Base-by-base conservation (phyloP, 129 eudicot species). In the Chrysanthemum makinoi region DNA sequence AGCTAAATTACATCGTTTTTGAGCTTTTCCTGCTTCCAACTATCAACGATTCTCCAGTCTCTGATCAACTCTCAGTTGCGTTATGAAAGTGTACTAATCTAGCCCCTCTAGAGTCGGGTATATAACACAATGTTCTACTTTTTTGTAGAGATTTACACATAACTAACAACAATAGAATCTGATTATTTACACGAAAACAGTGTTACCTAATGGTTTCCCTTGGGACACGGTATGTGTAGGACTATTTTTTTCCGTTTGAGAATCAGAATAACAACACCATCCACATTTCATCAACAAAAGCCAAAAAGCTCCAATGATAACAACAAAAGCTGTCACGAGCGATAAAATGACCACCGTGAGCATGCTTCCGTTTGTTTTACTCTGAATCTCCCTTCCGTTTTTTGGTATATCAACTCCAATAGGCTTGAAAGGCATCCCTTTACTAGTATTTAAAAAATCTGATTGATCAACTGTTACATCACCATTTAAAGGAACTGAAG, bases 331-430 rank as follows among this genome's bases (percentile, higher is more conserved):
- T 10, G 97, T 84, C 54, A 84, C 86, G 7, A 89, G 83, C 50
- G 96, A 95, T 81, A 95, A 47, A 68, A 80, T 79, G 57, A 88
- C 83, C 44, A 87, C 87, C 43, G 83, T 84, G 16, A 88, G 48
- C 56, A 81, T 71, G 73, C 83, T 86, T 76, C 82, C 75, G n/a
- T 54, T 71, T 12, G 73, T 24, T 67, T 75, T 68, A 62, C 80
- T 79, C 73, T 83, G 71, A 49, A 79, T 71, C 70, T 60, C 77
- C 3, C 18, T 55, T 44, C 73, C 72, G 16, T 70, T 78, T 71
- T 73, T 81, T 0, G 91, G 75, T 63, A 95, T 80, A 65, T 87
- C 88, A 66, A 90, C 99, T 54, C 96, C 97, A 4, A 94, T 33
- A 24, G 99, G 99, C 70, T 94, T 87, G 22, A 79, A 67, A 19